phyloP scores from a whole-genome alignment of 2,329 filamentous ascomycete genomes.

The Hymenoscyphus scutula region DNA sequence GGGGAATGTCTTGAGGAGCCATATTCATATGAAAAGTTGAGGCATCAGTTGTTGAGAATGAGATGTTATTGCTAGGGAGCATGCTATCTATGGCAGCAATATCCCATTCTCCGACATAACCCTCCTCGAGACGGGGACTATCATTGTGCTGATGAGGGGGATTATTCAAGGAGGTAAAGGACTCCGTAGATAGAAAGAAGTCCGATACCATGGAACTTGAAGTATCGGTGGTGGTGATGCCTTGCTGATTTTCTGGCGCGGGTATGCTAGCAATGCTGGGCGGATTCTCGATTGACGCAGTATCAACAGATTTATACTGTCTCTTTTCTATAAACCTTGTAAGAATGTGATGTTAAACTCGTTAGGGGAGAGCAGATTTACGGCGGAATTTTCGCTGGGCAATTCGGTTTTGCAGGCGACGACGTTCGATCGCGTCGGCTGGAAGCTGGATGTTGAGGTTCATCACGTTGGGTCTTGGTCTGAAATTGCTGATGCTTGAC shows the following conservation, averaged over 20 bases:
- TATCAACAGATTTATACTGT: neutral
- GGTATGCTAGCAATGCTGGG: neutral
- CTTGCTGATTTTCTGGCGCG: neutral
- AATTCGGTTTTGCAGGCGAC: slow-evolving; percentile 8
- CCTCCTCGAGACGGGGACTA: neutral
- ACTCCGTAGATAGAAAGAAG: neutral
- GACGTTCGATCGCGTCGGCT: neutral
- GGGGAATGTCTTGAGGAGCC: neutral
- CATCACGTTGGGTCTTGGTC: neutral
- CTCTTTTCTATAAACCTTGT: neutral
- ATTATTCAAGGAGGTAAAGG: neutral
- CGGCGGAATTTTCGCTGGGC: slow-evolving; percentile 6
- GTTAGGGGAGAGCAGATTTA: neutral
- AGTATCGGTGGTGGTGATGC: neutral
- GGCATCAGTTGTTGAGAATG: slow-evolving; percentile 1
- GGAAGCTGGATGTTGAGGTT: slow-evolving; percentile 1
- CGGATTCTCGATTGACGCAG: too few relatives aligned
- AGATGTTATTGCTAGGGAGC: neutral
- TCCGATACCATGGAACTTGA: neutral
- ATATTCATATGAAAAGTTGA: neutral
- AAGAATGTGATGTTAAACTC: neutral
- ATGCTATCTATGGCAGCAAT: slow-evolving; percentile 2
- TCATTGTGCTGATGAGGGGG: neutral
- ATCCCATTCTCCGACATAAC: neutral
- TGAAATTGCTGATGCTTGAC: neutral